phyloP scores from a whole-genome alignment of 805 yeast genomes.

The Saccharomycopsis lassenensis region DNA sequence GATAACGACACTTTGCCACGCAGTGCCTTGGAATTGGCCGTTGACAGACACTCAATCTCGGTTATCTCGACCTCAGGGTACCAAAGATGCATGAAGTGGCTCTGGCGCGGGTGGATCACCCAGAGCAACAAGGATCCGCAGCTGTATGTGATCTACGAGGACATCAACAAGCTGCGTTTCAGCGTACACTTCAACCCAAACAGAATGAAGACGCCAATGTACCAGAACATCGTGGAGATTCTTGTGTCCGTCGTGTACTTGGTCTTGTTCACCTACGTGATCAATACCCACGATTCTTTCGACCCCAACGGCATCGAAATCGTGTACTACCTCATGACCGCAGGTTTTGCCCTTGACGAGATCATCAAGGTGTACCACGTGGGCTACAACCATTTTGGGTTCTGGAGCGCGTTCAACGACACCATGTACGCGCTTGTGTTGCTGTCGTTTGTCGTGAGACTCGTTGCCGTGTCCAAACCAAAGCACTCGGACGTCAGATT shows the following conservation, averaged over 20 bases:
- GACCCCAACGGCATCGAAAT: constrained; percentile 38
- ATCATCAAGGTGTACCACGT: constrained; percentile 60
- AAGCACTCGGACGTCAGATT: constrained; percentile 20
- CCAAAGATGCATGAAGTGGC: constrained; percentile 79
- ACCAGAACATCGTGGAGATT: constrained; percentile 67
- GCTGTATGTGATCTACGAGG: constrained; percentile 53
- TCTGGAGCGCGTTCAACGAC: constrained; percentile 72
- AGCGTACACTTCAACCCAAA: constrained; percentile 66
- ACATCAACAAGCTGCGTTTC: constrained; percentile 42
- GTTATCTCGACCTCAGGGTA: constrained; percentile 73
- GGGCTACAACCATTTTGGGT: constrained; percentile 58
- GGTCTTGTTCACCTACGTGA: constrained; percentile 45
- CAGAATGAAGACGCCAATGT: constrained; percentile 71
- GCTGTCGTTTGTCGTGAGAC: constrained; percentile 41
- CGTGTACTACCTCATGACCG: constrained; percentile 50
- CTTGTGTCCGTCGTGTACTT: constrained; percentile 54
- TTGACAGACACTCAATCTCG: constrained; percentile 68
- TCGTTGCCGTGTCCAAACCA: constrained; percentile 25
- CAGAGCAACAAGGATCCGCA: constrained; percentile 62
- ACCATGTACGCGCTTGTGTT: constrained; percentile 46
- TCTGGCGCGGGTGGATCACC: constrained; percentile 88
- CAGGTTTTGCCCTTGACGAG: constrained; percentile 61
- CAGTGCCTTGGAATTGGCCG: constrained; percentile 73
- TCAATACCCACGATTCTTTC: constrained; percentile 20
- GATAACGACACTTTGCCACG: constrained; percentile 50